phyloP scores from a whole-genome alignment of 805 yeast genomes.

The Hemisphaericaspora nanyangensis region DNA sequence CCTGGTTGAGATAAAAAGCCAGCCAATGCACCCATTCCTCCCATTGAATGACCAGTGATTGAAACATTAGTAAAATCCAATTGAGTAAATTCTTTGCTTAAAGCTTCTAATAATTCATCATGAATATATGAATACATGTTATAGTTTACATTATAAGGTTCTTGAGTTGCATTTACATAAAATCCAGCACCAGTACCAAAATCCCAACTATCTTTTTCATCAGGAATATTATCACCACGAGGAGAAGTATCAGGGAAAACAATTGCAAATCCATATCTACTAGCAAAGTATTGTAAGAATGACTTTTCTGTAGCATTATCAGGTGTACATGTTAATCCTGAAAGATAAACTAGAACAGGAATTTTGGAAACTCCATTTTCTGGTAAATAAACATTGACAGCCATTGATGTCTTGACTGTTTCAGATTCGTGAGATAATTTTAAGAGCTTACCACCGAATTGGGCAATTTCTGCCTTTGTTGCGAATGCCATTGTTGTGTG shows the following conservation, averaged over 20 bases:
- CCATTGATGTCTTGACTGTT: slow-evolving; percentile 68
- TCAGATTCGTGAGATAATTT: slow-evolving; percentile 74
- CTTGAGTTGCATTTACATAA: slow-evolving; percentile 78
- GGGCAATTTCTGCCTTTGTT: slow-evolving; percentile 49
- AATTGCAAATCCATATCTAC: slow-evolving; percentile 77
- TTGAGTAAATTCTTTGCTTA: slow-evolving; percentile 39
- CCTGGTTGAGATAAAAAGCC: slow-evolving; percentile 65
- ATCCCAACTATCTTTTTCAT: slow-evolving; percentile 84
- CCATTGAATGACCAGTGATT: slow-evolving; percentile 98
- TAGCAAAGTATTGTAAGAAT: slow-evolving; percentile 75
- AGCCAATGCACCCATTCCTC: slow-evolving; percentile 89
- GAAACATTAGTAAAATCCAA: slow-evolving; percentile 66
- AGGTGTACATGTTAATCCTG: slow-evolving; percentile 93
- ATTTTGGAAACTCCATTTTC: slow-evolving; percentile 27
- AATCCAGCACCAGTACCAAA: slow-evolving; percentile 96
- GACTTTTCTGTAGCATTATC: slow-evolving; percentile 94
- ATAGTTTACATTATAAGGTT: slow-evolving; percentile 70
- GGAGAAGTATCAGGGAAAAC: slow-evolving; percentile 98
- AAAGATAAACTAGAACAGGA: slow-evolving; percentile 76
- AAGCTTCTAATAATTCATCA: slow-evolving; percentile 59
- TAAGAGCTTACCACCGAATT: slow-evolving; percentile 71
- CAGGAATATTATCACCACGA: slow-evolving; percentile 70
- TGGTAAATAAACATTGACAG: slow-evolving; percentile 81
- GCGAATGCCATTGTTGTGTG: slow-evolving; percentile 43
- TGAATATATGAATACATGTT: slow-evolving; percentile 84